Conservation (phyloP, 306 rosid species). For the Pyrus bretschneideri region DNA sequence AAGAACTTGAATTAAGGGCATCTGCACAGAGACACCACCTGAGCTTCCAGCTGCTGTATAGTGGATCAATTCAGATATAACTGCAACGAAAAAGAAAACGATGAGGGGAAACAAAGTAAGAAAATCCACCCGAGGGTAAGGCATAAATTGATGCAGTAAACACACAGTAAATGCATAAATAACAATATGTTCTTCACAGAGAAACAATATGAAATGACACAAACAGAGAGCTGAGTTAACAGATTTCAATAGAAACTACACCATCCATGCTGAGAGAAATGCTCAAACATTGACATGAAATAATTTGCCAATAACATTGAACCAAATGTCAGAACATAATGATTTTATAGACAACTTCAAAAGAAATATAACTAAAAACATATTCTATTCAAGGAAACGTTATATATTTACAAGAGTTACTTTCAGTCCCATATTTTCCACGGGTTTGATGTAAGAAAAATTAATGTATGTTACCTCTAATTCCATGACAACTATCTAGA, state of each 20-base stretch:
- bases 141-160: neutral
- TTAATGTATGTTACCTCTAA: neutral
- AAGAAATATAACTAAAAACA: neutral
- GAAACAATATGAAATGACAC: neutral
- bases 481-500: neutral
- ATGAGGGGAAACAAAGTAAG: neutral
- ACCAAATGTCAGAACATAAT: neutral
- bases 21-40: slow-evolving; percentile 64
- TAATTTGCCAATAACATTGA: neutral
- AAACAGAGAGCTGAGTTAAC: neutral
- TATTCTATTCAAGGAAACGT: neutral
- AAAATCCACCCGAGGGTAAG: neutral
- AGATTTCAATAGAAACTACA: neutral
- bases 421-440: neutral
- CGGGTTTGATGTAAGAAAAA: neutral
- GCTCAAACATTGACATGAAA: neutral
- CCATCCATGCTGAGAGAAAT: neutral
- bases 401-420: neutral
- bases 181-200: neutral
- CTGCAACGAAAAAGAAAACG: slow-evolving; percentile 41
- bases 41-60: slow-evolving; percentile 66
- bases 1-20: slow-evolving; percentile 91
- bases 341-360: neutral
- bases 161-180: neutral
- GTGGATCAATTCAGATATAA: slow-evolving; percentile 94